Base-by-base conservation (phyloP, 352 stramenopile species). In the Saprolegnia parasitica region DNA sequence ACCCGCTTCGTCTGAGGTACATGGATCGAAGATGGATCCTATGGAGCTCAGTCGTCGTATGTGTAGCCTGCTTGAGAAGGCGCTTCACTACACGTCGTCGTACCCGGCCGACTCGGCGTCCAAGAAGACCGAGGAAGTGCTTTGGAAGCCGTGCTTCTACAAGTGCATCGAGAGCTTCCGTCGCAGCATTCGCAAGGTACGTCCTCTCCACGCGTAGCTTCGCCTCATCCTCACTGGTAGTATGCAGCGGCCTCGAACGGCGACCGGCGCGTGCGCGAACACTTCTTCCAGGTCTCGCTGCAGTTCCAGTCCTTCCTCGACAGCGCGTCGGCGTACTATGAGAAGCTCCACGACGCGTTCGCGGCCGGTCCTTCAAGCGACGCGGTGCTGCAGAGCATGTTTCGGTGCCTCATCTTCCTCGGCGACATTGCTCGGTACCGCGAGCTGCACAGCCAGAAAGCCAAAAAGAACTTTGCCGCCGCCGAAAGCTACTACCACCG, bases 101-200 rank as follows among this genome's bases (percentile, higher is more conserved):
- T 77, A 78, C n/a, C 77, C 84, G 15, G 63, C 72, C 3, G 87
- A 91, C 57, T 83, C 84, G 20, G 83, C 83, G 16, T 40, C 67
- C 20, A 89, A 88, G 63, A 84, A 94, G 72, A 74, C 91, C 18
- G 86, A 94, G 65, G 81, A 90, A 57, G 83, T 83, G 66, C 77
- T 96, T 37, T 97, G 89, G 89, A 96, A 96, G 72, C 88, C 81
- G 20, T 96, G 88, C 72, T 95, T 95, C 68, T 97, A 97, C 73
- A 92, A 92, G 66, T 82, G 87, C 72, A 97, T 97, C 62, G 89
- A 93, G 65, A 84, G 92, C 66, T 96, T 96, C 62, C 87, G 88
- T 10, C 85, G 82, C 10, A 83, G 84, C 64, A 91, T 96, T 54
- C 86, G 87, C 72, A 95, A 95, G 76, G 63, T 78, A 39, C 62